These are phyloP conservation scores for Pavlovales sp. DNA, from an alignment of 208 protist species.

Conservation along the genomic window DNA sequence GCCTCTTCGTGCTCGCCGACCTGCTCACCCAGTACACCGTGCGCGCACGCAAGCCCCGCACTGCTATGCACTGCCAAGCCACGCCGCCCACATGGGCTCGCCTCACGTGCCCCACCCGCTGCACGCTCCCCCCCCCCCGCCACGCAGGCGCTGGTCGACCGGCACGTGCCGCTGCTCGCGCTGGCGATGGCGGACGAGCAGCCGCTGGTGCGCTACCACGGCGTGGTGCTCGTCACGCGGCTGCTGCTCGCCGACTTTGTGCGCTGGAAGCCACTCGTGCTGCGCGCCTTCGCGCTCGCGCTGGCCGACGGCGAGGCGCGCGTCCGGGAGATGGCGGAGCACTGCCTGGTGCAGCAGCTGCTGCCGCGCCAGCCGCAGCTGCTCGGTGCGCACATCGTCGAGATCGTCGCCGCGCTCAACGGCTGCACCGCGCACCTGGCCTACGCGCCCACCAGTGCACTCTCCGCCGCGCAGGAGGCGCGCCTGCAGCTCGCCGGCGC, in stretches of 20 bases:
- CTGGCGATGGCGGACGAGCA: background rate
- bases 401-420: constrained; percentile 60
- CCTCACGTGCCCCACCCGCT: too few species aligned
- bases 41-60: too few species aligned
- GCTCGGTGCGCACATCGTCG: constrained; percentile 47
- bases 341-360: constrained; percentile 16
- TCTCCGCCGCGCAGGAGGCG: background rate
- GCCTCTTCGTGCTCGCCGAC: constrained; percentile 28
- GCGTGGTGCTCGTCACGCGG: constrained; percentile 17
- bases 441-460: background rate
- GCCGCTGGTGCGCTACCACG: constrained; percentile 25
- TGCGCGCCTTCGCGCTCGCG: background rate
- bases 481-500: constrained; percentile 1
- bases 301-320: constrained; percentile 10
- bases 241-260: constrained; percentile 28
- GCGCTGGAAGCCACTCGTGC: background rate
- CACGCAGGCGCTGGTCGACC: constrained; percentile 14
- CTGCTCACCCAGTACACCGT: background rate
- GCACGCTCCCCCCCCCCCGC: background rate
- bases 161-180: constrained; percentile 9
- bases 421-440: constrained; percentile 39
- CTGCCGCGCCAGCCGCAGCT: background rate
- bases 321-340: background rate
- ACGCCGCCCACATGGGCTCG: background rate
- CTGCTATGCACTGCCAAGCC: too few species aligned